Evolutionary conservation across 257 asterid genomes (phyloP).

Genomic region (Jacaranda copaia): DNA sequence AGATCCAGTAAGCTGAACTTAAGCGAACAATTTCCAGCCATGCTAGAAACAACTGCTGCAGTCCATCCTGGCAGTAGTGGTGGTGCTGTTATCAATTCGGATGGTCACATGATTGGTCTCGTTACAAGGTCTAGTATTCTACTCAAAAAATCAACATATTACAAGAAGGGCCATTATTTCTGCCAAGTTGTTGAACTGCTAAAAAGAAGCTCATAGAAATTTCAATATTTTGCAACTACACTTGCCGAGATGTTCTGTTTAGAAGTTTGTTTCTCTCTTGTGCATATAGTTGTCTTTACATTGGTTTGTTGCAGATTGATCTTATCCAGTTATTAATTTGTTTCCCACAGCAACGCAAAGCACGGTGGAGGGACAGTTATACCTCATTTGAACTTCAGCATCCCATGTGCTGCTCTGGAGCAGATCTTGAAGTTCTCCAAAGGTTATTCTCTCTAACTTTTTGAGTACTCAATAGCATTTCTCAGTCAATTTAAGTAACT

Average conservation of each 20-base stretch:
- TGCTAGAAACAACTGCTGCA: slow-evolving; percentile 99
- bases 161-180: neutral
- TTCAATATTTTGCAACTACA: too few species aligned
- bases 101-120: slow-evolving; percentile 93
- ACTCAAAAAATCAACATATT: slow-evolving; percentile 7
- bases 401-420: slow-evolving; percentile 88
- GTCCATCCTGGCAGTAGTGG: slow-evolving; percentile 99
- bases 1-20: slow-evolving; percentile 37
- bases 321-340: slow-evolving; percentile 24
- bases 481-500: slow-evolving; percentile 1
- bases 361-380: slow-evolving; percentile 98
- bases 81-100: slow-evolving; percentile 90
- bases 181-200: neutral
- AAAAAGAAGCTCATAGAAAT: neutral
- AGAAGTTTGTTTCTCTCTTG: neutral
- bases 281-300: neutral
- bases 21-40: slow-evolving; percentile 69
- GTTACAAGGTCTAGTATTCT: slow-evolving; percentile 77
- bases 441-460: slow-evolving; percentile 51
- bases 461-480: slow-evolving; percentile 11
- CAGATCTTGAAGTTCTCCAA: slow-evolving; percentile 80
- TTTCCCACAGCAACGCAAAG: slow-evolving; percentile 81
- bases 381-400: slow-evolving; percentile 97
- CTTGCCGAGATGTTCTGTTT: neutral
- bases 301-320: slow-evolving; percentile 29